Evolutionary conservation across 306 rosid genomes (phyloP).

Genomic region (Aeschynomene evenia): DNA sequence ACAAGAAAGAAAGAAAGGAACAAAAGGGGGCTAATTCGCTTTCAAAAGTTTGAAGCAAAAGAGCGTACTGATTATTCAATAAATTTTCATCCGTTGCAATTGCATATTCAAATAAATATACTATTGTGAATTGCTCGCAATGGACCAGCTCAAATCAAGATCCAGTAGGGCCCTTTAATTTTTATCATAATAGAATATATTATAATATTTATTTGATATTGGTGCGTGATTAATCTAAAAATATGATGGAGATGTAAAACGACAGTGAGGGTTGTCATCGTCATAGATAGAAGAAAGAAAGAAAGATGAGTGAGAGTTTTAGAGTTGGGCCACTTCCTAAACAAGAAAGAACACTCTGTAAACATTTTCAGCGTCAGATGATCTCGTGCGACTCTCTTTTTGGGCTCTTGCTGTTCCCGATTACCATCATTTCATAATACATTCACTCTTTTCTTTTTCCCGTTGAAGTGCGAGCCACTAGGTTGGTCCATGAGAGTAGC

Average conservation of each 20-base stretch:
- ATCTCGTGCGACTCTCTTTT: conserved; percentile 18
- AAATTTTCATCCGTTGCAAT: not conserved
- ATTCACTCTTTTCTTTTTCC: not conserved
- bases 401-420: conserved; percentile 3
- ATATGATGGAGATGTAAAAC: not conserved
- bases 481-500: too few relatives aligned
- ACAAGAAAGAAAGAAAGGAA: conserved; percentile 21
- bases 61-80: not conserved
- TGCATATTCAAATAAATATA: not conserved
- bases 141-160: conserved; percentile 2
- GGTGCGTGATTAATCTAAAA: too few relatives aligned
- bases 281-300: too few relatives aligned
- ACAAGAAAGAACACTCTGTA: not conserved
- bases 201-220: too few relatives aligned
- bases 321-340: conserved; percentile 27
- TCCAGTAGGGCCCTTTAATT: conserved; percentile 23
- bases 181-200: not conserved
- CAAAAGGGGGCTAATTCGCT: conserved; percentile 33
- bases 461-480: too few relatives aligned
- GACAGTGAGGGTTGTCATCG: conserved; percentile 28
- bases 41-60: conserved; percentile 25
- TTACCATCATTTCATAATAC: not conserved
- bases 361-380: conserved; percentile 7
- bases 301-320: not conserved
- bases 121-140: not conserved